phyloP scores from a whole-genome alignment of 805 yeast genomes.

The Lipomyces japonicus region DNA sequence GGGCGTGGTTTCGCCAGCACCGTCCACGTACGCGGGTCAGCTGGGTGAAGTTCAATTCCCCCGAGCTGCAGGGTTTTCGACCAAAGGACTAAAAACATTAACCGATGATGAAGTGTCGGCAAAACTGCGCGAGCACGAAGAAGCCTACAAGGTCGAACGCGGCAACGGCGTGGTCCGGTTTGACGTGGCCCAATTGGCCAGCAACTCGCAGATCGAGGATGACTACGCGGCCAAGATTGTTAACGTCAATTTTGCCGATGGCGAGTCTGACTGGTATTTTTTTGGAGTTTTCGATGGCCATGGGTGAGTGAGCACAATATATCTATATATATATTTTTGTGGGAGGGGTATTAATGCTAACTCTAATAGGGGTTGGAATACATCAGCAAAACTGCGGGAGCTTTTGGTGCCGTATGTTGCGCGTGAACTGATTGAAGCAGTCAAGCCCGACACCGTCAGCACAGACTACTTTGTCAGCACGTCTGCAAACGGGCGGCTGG shows the following conservation, averaged over 20 bases:
- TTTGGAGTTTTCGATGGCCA: constrained; percentile 98
- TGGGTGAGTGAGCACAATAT: constrained; percentile 41
- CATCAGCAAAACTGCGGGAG: constrained; percentile 80
- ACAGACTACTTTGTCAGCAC: constrained; percentile 41
- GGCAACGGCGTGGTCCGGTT: constrained; percentile 84
- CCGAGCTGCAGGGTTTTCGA: constrained; percentile 11
- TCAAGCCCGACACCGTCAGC: constrained; percentile 39
- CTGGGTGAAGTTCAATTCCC: constrained; percentile 19
- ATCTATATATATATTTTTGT: neutral
- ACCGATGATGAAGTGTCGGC: constrained; percentile 68
- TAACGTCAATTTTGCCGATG: constrained; percentile 37
- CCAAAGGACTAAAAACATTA: constrained; percentile 33
- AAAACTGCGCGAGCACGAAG: constrained; percentile 68
- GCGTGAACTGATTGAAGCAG: constrained; percentile 60
- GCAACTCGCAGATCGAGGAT: constrained; percentile 92
- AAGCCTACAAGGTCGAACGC: constrained; percentile 72
- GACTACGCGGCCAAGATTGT: constrained; percentile 77
- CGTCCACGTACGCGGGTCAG: constrained; percentile 1
- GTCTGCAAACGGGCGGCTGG: constrained; percentile 41
- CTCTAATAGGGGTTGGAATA: constrained; percentile 71
- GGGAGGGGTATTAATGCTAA: neutral
- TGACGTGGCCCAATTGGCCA: constrained; percentile 84
- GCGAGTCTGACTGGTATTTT: constrained; percentile 76
- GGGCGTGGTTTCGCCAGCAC: neutral
- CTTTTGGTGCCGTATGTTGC: constrained; percentile 74